These are phyloP conservation scores for Hypomyces rosellus DNA, from an alignment of 2,329 filamentous ascomycete species.

Conservation along the genomic window DNA sequence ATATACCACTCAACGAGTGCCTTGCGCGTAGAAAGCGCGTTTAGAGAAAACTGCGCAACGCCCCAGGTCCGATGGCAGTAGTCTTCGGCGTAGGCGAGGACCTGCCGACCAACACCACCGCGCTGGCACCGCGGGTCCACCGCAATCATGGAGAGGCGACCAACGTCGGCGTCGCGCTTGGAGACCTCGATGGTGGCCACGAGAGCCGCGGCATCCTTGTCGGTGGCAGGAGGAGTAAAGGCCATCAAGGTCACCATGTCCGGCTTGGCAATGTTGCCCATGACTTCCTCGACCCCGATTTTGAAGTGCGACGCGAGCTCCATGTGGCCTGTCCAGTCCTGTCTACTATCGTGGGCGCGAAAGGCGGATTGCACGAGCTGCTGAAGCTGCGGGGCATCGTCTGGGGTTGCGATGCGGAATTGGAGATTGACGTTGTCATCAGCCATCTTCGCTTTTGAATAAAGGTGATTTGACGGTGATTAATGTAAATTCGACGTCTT, in stretches of 20 bases:
- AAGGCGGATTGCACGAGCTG: conserved; percentile 34
- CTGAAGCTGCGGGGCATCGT: conserved; percentile 31
- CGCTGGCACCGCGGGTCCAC: conserved; percentile 26
- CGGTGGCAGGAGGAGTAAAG: background rate
- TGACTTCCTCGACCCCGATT: conserved; percentile 58
- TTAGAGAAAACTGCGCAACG: conserved; percentile 22
- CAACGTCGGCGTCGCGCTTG: conserved; percentile 19
- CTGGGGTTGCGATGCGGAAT: conserved; percentile 31
- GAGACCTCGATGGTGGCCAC: conserved; percentile 24
- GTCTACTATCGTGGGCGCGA: conserved; percentile 30
- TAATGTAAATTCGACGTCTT: no score
- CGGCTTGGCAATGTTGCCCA: conserved; percentile 39
- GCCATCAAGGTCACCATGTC: conserved; percentile 26
- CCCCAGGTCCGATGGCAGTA: conserved; percentile 24
- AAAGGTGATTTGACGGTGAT: no score
- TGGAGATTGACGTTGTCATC: conserved; percentile 15
- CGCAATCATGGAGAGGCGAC: conserved; percentile 29
- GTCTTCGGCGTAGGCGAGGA: conserved; percentile 26
- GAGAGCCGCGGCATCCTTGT: conserved; percentile 11
- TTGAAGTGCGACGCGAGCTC: conserved; percentile 64
- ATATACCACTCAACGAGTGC: conserved; percentile 31
- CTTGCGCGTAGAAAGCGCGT: conserved; percentile 28
- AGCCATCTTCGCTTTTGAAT: no score
- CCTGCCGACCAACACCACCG: conserved; percentile 26
- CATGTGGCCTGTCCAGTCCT: conserved; percentile 29